These are phyloP conservation scores for Candida maris DNA, from an alignment of 805 yeast genomes.

Conservation along the genomic window DNA sequence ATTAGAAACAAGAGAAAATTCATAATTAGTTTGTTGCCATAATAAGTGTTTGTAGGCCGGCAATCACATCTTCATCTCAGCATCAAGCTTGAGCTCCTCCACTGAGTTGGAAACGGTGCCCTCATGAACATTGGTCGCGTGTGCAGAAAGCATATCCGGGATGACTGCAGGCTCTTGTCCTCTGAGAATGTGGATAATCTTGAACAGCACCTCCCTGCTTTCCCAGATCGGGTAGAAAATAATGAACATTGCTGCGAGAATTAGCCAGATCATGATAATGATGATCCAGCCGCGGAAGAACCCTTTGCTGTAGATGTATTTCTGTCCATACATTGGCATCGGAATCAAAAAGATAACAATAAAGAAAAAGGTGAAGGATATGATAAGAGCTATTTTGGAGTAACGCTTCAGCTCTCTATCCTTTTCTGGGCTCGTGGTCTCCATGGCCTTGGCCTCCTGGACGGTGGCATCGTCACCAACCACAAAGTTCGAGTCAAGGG, in stretches of 20 bases:
- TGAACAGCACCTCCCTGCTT: slow-evolving; percentile 25
- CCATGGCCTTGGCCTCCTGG: slow-evolving; percentile 29
- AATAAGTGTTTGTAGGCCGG: no score
- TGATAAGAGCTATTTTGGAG: slow-evolving; percentile 22
- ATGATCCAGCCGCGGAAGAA: slow-evolving; percentile 35
- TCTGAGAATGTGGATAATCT: slow-evolving; percentile 11
- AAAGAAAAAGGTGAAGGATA: slow-evolving; percentile 25
- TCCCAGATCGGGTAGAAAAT: slow-evolving; percentile 33
- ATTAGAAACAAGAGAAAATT: no score
- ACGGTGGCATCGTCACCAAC: slow-evolving; percentile 35
- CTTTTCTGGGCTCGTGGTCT: slow-evolving; percentile 13
- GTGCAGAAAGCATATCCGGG: slow-evolving; percentile 17
- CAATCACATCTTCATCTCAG: slow-evolving; percentile 2
- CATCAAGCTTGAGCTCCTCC: slow-evolving; percentile 7
- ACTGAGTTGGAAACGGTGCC: slow-evolving; percentile 3
- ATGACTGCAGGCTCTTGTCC: slow-evolving; percentile 17
- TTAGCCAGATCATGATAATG: slow-evolving; percentile 33
- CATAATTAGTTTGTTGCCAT: no score
- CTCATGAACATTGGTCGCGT: slow-evolving; percentile 5
- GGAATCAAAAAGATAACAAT: slow-evolving; percentile 29
- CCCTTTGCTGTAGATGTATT: slow-evolving; percentile 29
- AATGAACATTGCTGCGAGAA: slow-evolving; percentile 30
- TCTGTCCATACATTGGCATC: slow-evolving; percentile 31
- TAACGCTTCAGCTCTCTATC: slow-evolving; percentile 21
- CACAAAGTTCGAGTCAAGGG: slow-evolving; percentile 24